Percentiles rank a stretch among this genome's conserved stretches.
Evolutionary conservation across 1,284 basidiomycete species (phyloP).

Genomic region (Ceratobasidium sp.): DNA sequence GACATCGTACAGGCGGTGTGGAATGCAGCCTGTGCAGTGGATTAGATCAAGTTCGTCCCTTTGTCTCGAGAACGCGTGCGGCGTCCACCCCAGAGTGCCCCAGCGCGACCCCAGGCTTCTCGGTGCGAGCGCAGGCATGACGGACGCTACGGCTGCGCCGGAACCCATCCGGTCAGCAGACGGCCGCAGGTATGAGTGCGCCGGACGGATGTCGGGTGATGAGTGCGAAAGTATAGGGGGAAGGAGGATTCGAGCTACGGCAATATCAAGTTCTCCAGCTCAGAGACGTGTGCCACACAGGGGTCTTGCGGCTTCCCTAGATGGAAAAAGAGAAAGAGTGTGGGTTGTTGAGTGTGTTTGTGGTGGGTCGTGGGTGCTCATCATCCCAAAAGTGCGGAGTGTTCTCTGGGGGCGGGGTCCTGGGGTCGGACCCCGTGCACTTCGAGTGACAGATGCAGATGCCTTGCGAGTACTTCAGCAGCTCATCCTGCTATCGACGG

Average conservation of each 20-base stretch:
- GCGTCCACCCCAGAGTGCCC: no score
- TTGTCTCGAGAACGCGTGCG: no score
- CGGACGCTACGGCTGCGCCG: slow-evolving; percentile 10
- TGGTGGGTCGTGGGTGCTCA: background rate
- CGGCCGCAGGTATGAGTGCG: slow-evolving; percentile 1
- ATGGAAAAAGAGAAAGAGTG: slow-evolving; percentile 9
- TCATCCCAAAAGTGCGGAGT: slow-evolving; percentile 1
- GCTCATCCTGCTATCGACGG: slow-evolving; percentile 6
- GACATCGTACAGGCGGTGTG: no score
- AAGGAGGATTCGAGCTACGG: background rate
- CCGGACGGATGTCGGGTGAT: slow-evolving; percentile 12
- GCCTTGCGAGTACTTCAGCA: slow-evolving; percentile 24
- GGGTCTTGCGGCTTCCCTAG: background rate
- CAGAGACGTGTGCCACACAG: no score
- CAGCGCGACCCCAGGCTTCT: no score
- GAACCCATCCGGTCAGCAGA: slow-evolving; percentile 8
- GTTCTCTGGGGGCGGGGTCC: slow-evolving; percentile 5
- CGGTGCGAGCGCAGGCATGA: background rate
- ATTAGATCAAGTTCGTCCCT: no score
- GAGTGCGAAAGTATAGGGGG: background rate
- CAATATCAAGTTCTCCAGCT: no score
- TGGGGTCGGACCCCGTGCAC: slow-evolving; percentile 5
- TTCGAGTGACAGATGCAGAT: background rate
- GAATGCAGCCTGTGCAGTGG: no score
- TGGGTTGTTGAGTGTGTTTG: background rate